Percentiles rank a stretch among this genome's conserved stretches.
phyloP scores from a whole-genome alignment of 768 basidiomycete genomes.

The Rhodotorula sphaerocarpa region DNA sequence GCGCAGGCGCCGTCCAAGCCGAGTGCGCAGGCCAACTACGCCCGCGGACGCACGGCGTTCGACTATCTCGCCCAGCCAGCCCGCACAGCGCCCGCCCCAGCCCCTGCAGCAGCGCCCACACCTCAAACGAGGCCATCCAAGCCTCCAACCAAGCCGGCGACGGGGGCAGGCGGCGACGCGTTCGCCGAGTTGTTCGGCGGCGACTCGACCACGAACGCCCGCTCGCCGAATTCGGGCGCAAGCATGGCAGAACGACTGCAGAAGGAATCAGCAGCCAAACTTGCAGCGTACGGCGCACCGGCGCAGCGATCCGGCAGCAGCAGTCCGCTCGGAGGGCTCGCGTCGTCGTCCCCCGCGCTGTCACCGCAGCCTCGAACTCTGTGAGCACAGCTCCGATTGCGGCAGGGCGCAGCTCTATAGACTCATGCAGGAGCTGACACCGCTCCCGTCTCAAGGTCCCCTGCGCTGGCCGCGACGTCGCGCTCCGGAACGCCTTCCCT shows the following conservation, averaged over 20 bases:
- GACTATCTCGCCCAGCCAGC: constrained; percentile 28
- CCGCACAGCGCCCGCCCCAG: background rate
- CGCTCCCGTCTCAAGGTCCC: too few relatives aligned
- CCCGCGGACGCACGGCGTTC: constrained; percentile 10
- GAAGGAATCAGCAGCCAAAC: background rate
- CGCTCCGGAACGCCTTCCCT: too few relatives aligned
- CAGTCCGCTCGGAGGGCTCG: background rate
- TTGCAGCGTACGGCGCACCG: background rate
- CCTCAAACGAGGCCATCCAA: background rate
- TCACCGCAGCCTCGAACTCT: background rate
- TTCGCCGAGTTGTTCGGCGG: constrained; percentile 31
- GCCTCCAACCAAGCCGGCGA: background rate
- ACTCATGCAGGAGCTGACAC: too few relatives aligned
- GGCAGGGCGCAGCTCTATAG: too few relatives aligned
- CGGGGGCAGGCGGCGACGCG: constrained; percentile 21
- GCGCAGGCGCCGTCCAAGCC: background rate
- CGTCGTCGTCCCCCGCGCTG: background rate
- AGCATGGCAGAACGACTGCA: constrained; percentile 28
- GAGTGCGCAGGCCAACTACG: background rate
- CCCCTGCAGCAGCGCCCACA: background rate
- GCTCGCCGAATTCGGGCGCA: too few relatives aligned
- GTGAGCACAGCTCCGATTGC: too few relatives aligned
- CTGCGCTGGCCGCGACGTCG: too few relatives aligned
- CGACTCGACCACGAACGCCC: too few relatives aligned
- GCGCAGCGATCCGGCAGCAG: background rate